Percentiles rank a stretch among this genome's conserved stretches.
Conservation (phyloP, 441 rosid species). For the Populus hybrid region DNA sequence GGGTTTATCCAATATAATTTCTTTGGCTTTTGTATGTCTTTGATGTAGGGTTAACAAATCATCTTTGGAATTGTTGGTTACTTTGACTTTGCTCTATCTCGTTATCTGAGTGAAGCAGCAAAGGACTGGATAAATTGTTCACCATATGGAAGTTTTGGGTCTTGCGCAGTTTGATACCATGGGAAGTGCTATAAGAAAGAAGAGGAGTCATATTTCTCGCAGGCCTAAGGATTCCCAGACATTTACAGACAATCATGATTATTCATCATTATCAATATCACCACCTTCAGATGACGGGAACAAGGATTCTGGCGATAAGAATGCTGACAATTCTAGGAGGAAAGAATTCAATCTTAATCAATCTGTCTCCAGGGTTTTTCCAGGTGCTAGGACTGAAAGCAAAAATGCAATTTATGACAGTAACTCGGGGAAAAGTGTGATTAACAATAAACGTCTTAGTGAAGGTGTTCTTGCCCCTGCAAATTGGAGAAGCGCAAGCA, state of each 20-base stretch:
- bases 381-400: conserved; percentile 29
- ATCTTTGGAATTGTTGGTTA: conserved; percentile 7
- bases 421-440: conserved; percentile 35
- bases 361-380: conserved; percentile 45
- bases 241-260: conserved; percentile 29
- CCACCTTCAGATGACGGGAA: conserved; percentile 42
- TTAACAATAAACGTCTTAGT: conserved; percentile 43
- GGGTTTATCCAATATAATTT: background rate
- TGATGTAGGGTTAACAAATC: conserved; percentile 14
- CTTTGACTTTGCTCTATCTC: background rate
- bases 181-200: conserved; percentile 54
- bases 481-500: conserved; percentile 40
- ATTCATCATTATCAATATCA: conserved; percentile 32
- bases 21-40: background rate
- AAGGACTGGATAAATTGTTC: conserved; percentile 13
- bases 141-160: conserved; percentile 53
- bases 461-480: conserved; percentile 43
- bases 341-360: conserved; percentile 78
- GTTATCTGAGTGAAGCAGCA: conserved; percentile 17
- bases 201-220: conserved; percentile 61
- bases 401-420: conserved; percentile 30
- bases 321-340: conserved; percentile 45
- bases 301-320: conserved; percentile 70
- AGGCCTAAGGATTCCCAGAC: conserved; percentile 58
- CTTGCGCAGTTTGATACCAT: conserved; percentile 30